Evolutionary conservation across 2,329 filamentous ascomycete species (phyloP), one percentile per base, ranked within the genome.

Genomic region (Aureobasidium pullulans): DNA sequence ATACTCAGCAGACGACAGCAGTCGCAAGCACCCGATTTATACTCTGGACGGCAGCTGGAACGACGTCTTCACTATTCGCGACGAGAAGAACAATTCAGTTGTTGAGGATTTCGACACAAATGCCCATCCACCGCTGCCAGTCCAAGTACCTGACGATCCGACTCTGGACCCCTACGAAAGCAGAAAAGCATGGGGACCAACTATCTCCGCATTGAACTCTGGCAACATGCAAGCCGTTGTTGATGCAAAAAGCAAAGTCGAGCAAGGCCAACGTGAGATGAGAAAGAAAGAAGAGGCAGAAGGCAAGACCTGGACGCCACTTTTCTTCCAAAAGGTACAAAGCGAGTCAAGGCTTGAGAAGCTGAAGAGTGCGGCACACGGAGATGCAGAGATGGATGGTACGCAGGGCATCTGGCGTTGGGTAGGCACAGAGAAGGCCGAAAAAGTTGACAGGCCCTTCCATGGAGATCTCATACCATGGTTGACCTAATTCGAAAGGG

Each of bases 111-210:
- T 72, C 57, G 69, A 73, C 52, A 67, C 68, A 7, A 64, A 64
- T 9, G 60, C 65, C 2, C 10, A 66, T 64, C n/a, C 37, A 61
- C 34, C 66, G 61, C 16, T 66, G 69, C 40, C 62, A 60, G n/a
- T 66, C 67, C 16, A 61, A 10, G 46, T 62, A 1, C 56, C 62
- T 4, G 31, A 16, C 4, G 44, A 54, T 4, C 65, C 70, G 1
- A 63, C 74, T 32, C 75, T 78, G 59, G 75, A 77, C 65, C 70
- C 74, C 0, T 78, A 75, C 75, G 76, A 78, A 62, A 73, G 72
- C 23, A 65, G 75, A 15, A 73, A 68, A 62, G 76, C 76, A 5
- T 79, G 76, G 76, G 60, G 65, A 9, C 71, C 68, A 5, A 73
- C 76, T 5, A 74, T 75, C 46, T 63, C 70, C 15, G 69, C 71